Evolutionary conservation across 2,329 filamentous ascomycete species (phyloP), one percentile per base, ranked within the genome.

Genomic region (Cercospora brassicicola): DNA sequence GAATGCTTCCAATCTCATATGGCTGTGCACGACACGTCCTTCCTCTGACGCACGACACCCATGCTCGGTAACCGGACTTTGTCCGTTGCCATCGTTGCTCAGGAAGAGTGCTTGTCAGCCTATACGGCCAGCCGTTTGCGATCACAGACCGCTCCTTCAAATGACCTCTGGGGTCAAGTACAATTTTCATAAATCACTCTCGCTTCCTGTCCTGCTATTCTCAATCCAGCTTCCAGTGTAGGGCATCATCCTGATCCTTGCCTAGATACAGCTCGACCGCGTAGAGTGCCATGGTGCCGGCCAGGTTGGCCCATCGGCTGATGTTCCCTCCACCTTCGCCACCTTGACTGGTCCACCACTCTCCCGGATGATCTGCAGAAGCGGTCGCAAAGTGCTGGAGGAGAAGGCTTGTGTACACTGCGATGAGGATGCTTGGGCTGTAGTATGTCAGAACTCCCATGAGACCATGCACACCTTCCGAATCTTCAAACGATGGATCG

Each of bases 221-320:
- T 73, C 70, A 77, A 70, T 72, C 75, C 67, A 73, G 70, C 83
- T 98, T 98, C 94, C 94, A 98, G 79, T 98, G 94, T 66, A 93
- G 79, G 33, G 87, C 85, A 74, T 96, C 92, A 59, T 92, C 87
- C 76, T 96, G 92, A 65, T 92, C 91, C 72, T 91, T 91, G 23
- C 93, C 92, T 10, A 98, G 86, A 76, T 94, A 94, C 64, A 98
- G 83, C 81, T 99, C 95, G 53, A 98, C 85, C 3, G 93, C 91
- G 78, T 99, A 99, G 15, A 98, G 82, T 6, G 87, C 86, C 91
- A 98, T 96, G 0, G 94, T 97, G 60, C 90, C 89, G 5, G 90
- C 91, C 51, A 98, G 85, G 74, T 99, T 99, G 73, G 95, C 87
- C 95, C 95, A 98, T 64, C 94, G 87, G 92, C 93, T 97, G 18